phyloP scores from a whole-genome alignment of 2,329 filamentous ascomycete species.

The Paracoccidioides lutzii region DNA sequence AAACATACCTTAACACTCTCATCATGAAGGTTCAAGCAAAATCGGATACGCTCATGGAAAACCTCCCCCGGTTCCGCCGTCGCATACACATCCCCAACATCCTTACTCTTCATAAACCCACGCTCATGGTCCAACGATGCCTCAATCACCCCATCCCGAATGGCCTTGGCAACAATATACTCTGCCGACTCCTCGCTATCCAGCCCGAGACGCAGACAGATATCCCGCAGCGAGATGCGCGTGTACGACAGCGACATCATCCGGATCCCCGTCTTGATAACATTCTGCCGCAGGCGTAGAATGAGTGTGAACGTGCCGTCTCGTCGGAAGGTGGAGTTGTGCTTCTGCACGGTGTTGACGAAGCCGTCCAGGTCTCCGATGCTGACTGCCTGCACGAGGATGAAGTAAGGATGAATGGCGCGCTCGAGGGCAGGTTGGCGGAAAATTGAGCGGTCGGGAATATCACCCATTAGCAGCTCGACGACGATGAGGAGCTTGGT shows the following conservation, averaged over 20 bases:
- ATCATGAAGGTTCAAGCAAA: slow-evolving; percentile 82
- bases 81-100: slow-evolving; percentile 88
- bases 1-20: slow-evolving; percentile 84
- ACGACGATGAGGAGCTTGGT: slow-evolving; percentile 95
- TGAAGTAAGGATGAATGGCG: slow-evolving; percentile 81
- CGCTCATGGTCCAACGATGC: slow-evolving; percentile 85
- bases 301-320: slow-evolving; percentile 95
- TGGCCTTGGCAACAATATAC: slow-evolving; percentile 98
- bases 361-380: slow-evolving; percentile 95
- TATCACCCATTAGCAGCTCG: slow-evolving; percentile 95
- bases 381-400: slow-evolving; percentile 86
- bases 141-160: slow-evolving; percentile 93
- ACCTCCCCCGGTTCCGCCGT: slow-evolving; percentile 92
- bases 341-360: slow-evolving; percentile 67
- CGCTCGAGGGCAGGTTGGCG: slow-evolving; percentile 76
- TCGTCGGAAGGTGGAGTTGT: slow-evolving; percentile 74
- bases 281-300: slow-evolving; percentile 87
- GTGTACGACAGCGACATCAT: slow-evolving; percentile 99
- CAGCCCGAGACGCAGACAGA: slow-evolving; percentile 86
- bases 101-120: slow-evolving; percentile 98
- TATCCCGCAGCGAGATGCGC: slow-evolving; percentile 89
- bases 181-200: slow-evolving; percentile 95
- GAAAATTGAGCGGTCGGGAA: slow-evolving; percentile 89
- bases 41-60: slow-evolving; percentile 91
- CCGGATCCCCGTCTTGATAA: slow-evolving; percentile 97